Percentiles rank a stretch among this genome's conserved stretches.
These are phyloP conservation scores for Tolypocladium paradoxum DNA, from an alignment of 2,329 filamentous ascomycete species.

Conservation along the genomic window DNA sequence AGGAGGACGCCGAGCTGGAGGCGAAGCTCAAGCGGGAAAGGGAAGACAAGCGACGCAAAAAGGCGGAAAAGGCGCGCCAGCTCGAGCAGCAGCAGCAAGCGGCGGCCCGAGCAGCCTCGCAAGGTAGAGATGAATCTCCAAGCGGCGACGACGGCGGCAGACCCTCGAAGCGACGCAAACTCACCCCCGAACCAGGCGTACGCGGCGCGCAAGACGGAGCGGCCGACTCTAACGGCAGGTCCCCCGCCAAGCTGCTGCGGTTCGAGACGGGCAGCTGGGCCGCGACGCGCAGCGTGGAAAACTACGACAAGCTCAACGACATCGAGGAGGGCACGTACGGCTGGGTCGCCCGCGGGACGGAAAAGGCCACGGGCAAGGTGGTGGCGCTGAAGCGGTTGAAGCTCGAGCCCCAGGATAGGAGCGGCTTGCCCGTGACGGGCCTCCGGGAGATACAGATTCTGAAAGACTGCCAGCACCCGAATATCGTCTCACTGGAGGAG, in stretches of 20 bases:
- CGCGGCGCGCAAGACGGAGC: too few species aligned
- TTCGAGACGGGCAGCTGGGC: slow-evolving; percentile 62
- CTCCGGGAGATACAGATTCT: slow-evolving; percentile 89
- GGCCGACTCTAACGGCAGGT: too few species aligned
- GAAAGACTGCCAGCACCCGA: slow-evolving; percentile 65
- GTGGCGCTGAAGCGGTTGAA: slow-evolving; percentile 93
- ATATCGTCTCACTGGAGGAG: slow-evolving; percentile 74
- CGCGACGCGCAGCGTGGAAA: slow-evolving; percentile 65
- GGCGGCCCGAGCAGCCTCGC: neutral
- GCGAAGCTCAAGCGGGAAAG: slow-evolving; percentile 69
- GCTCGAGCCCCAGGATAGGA: slow-evolving; percentile 63
- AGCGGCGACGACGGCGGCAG: slow-evolving; percentile 25
- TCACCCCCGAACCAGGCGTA: slow-evolving; percentile 36
- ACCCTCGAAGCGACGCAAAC: slow-evolving; percentile 51
- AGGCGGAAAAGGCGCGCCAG: neutral
- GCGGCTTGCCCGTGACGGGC: slow-evolving; percentile 81
- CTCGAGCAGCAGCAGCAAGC: neutral
- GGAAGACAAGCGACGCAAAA: slow-evolving; percentile 71
- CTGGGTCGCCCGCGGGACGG: slow-evolving; percentile 76
- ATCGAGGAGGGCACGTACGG: slow-evolving; percentile 98
- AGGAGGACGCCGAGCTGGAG: slow-evolving; percentile 67
- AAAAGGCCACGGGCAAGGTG: slow-evolving; percentile 62
- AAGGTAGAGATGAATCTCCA: neutral
- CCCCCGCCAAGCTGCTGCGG: slow-evolving; percentile 51
- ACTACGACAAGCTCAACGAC: slow-evolving; percentile 87